phyloP scores from a whole-genome alignment of 768 basidiomycete genomes.

The Naganishia kalamii region DNA sequence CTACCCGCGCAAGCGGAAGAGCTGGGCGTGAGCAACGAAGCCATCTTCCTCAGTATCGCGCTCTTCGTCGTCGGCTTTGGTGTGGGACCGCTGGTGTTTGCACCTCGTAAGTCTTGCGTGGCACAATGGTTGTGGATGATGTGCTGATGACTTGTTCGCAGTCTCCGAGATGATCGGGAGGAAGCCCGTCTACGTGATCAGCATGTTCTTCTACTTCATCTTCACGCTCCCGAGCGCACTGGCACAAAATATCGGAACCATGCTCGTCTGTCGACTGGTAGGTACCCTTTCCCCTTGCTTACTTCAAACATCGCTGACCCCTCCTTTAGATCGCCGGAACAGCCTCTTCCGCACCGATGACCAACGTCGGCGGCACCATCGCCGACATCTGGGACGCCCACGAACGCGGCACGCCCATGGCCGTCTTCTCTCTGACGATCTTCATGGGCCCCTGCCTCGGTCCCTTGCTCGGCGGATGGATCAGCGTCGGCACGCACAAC shows the following conservation, averaged over 20 bases:
- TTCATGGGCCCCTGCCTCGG: slow-evolving; percentile 35
- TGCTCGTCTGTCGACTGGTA: slow-evolving; percentile 38
- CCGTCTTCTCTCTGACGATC: slow-evolving; percentile 38
- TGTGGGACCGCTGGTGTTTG: slow-evolving; percentile 43
- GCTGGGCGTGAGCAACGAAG: slow-evolving; percentile 31
- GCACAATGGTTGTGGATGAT: too few relatives aligned
- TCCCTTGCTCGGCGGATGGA: slow-evolving; percentile 34
- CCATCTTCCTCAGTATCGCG: slow-evolving; percentile 28
- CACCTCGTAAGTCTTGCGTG: slow-evolving; percentile 33
- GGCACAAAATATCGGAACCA: slow-evolving; percentile 35
- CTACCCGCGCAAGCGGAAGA: slow-evolving; percentile 28
- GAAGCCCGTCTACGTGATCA: slow-evolving; percentile 33
- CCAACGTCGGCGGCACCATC: slow-evolving; percentile 35
- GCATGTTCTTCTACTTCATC: slow-evolving; percentile 37
- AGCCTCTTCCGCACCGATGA: slow-evolving; percentile 39
- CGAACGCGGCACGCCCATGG: slow-evolving; percentile 43
- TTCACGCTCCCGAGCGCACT: slow-evolving; percentile 45
- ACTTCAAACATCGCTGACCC: too few relatives aligned
- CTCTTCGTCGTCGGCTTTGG: slow-evolving; percentile 38
- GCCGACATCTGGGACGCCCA: slow-evolving; percentile 37
- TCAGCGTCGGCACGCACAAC: slow-evolving; percentile 22
- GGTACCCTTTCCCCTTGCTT: too few relatives aligned
- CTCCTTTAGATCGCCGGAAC: slow-evolving; percentile 33
- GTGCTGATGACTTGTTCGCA: not conserved
- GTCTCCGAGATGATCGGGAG: slow-evolving; percentile 40